A percentile compares a stretch with the other conserved stretches of the same genome.
These are phyloP conservation scores for Candida bentonensis DNA, from an alignment of 805 yeast species.

Conservation along the genomic window DNA sequence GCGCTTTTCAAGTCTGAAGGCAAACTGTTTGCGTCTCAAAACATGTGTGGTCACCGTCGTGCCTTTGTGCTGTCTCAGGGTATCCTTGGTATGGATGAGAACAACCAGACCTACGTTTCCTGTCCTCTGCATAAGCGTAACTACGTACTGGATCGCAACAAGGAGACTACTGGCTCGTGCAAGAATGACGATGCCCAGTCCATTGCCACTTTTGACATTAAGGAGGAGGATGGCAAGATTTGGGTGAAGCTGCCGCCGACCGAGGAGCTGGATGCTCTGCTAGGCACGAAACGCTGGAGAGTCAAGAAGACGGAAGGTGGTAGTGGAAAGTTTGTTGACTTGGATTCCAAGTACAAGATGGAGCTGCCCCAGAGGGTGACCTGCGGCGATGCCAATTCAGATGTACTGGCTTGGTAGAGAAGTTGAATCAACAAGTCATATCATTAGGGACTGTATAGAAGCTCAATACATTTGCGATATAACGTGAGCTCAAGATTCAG, in stretches of 20 bases:
- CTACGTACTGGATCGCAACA: conserved; percentile 16
- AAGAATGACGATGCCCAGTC: conserved; percentile 20
- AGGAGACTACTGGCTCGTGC: conserved; percentile 19
- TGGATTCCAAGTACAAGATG: conserved; percentile 4
- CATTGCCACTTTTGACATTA: conserved; percentile 23
- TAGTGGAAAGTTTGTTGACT: not conserved
- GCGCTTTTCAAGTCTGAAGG: conserved; percentile 24
- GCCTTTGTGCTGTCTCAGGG: conserved; percentile 27
- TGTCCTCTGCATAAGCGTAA: conserved; percentile 27
- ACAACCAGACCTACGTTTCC: conserved; percentile 20
- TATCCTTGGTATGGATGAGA: conserved; percentile 21
- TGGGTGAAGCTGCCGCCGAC: conserved; percentile 21
- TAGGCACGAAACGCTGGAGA: conserved; percentile 25
- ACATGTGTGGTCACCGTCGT: conserved; percentile 29
- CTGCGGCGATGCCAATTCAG: conserved; percentile 1
- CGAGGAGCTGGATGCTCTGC: conserved; percentile 22
- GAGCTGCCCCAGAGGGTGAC: conserved; percentile 3
- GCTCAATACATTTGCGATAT: too few species aligned
- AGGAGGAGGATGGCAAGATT: conserved; percentile 21
- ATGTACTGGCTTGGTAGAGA: conserved; percentile 2
- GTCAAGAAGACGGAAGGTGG: conserved; percentile 11
- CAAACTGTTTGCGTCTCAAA: conserved; percentile 25
- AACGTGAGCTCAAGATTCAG: too few species aligned
- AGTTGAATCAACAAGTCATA: too few species aligned
- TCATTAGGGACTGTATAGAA: too few species aligned